Conservation (phyloP, 495 filamentous ascomycete species). For the Aspergillus kassunensis region DNA sequence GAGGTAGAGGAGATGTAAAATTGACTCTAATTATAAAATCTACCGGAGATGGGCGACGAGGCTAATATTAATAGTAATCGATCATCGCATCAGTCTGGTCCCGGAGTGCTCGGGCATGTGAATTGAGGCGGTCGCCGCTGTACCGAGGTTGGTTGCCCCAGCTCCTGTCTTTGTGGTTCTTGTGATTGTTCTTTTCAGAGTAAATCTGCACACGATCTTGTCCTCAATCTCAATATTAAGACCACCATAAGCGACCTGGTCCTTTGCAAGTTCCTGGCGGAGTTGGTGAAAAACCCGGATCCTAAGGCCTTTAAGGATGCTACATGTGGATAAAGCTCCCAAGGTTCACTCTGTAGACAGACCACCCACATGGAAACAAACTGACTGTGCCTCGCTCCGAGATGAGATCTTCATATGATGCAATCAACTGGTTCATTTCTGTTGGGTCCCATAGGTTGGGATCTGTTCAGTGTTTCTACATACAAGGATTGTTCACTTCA, state of each 20-base stretch:
- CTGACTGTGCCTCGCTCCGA: background rate
- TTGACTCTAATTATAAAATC: background rate
- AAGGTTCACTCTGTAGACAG: too few species aligned
- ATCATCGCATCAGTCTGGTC: constrained; percentile 12
- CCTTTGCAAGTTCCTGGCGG: background rate
- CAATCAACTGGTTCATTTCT: background rate
- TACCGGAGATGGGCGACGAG: background rate
- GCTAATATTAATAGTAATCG: constrained; percentile 18
- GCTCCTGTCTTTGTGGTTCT: background rate
- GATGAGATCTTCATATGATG: background rate
- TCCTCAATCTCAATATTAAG: background rate
- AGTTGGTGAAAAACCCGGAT: background rate
- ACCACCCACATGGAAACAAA: constrained; percentile 1
- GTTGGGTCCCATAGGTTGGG: too few species aligned
- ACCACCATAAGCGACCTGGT: background rate
- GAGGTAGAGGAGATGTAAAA: background rate
- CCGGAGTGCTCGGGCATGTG: constrained; percentile 24
- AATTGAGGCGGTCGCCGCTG: constrained; percentile 9
- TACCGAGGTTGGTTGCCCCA: constrained; percentile 16
- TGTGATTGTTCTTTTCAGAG: background rate
- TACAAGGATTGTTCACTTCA: too few species aligned
- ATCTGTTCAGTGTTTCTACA: too few species aligned
- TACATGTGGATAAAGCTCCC: too few species aligned
- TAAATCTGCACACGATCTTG: background rate
- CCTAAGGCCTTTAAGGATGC: too few species aligned